Base-by-base conservation (phyloP, 1,284 basidiomycete species). In the Irpex lacteus region DNA sequence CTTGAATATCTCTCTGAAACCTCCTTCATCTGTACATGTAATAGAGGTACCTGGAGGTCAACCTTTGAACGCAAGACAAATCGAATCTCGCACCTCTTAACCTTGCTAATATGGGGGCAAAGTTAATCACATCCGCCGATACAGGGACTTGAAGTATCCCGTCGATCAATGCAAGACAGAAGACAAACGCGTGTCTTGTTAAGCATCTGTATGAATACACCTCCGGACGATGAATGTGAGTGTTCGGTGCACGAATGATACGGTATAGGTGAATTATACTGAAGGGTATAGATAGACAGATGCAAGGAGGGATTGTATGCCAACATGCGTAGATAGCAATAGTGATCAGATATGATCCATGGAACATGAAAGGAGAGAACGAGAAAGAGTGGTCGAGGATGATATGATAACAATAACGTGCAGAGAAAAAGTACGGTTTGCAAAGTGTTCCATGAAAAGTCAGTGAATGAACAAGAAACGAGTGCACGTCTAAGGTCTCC, bases 401-500 rank as follows among this genome's bases (percentile, higher is more conserved):
- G 44, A 50, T 53, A 58, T 34, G 21, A 56, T 56, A 56, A 56
- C 11, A 56, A 56, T 56, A 56, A 52, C 18, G 50, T 52, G 50
- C 50, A 8, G 21, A 13, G 40, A 44, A 44, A 44, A 52, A 21
- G 50, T 52, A 44, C 40, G 40, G 11, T n/a, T 52, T 8, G 19
- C 50, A 18, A 52, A n/a, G 13, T 26, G 18, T 6, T 38, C 32
- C n/a, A 21, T 26, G 15, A 13, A 38, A 38, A 21, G 19, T 21
- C 40, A 44, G 37, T 19, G 37, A 36, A 8, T 44, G 40, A 9
- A 44, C 3, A 4, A n/a, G 36, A 21, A 21, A 18, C 18, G 40
- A 18, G 11, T n/a, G 13, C 40, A n/a, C 38, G n/a, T 26, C 57
- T 34, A 38, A 32, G 37, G 47, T 19, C 63, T 87, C 87, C 87